A percentile compares a stretch with the other conserved stretches of the same genome.
Conservation (phyloP, 2,329 filamentous ascomycete species). For the Thielaviopsis ethacetica region DNA sequence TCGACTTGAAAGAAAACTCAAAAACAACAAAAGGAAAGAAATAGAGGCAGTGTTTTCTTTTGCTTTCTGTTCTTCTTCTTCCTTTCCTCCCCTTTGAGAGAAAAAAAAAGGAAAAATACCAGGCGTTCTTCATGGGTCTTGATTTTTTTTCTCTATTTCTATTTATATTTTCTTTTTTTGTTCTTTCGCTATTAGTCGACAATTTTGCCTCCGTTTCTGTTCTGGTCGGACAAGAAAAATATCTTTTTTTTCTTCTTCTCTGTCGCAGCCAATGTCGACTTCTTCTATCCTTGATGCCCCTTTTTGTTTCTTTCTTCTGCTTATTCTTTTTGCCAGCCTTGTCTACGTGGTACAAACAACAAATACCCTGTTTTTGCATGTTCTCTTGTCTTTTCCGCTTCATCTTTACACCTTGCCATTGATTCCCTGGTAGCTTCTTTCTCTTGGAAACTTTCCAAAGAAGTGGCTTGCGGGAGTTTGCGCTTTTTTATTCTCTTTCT, state of each 20-base stretch:
- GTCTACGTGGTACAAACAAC: not conserved
- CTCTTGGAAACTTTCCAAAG: not conserved
- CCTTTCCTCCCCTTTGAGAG: conserved; percentile 10
- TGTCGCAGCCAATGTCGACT: no score
- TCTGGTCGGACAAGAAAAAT: not conserved
- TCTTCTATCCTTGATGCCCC: not conserved
- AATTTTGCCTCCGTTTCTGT: not conserved
- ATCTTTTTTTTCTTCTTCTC: not conserved
- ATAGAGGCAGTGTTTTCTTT: conserved; percentile 2
- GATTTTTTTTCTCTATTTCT: conserved; percentile 15
- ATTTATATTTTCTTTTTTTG: conserved; percentile 9
- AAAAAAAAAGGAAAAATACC: conserved; percentile 13
- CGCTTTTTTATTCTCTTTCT: conserved; percentile 1
- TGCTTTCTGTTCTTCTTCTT: conserved; percentile 9
- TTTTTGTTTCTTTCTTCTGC: not conserved
- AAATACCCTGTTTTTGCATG: conserved; percentile 3
- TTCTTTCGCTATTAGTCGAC: not conserved
- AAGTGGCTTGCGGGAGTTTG: not conserved
- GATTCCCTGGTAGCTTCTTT: not conserved
- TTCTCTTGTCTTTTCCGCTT: not conserved
- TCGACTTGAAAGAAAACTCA: not conserved
- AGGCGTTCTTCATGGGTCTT: conserved; percentile 5
- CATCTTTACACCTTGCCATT: not conserved
- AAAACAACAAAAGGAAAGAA: not conserved
- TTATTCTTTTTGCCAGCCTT: conserved; percentile 1